Percentiles rank a stretch among this genome's conserved stretches.
These are phyloP conservation scores for Solanum chmielewskii DNA, from an alignment of 257 asterid genomes.

Conservation along the genomic window DNA sequence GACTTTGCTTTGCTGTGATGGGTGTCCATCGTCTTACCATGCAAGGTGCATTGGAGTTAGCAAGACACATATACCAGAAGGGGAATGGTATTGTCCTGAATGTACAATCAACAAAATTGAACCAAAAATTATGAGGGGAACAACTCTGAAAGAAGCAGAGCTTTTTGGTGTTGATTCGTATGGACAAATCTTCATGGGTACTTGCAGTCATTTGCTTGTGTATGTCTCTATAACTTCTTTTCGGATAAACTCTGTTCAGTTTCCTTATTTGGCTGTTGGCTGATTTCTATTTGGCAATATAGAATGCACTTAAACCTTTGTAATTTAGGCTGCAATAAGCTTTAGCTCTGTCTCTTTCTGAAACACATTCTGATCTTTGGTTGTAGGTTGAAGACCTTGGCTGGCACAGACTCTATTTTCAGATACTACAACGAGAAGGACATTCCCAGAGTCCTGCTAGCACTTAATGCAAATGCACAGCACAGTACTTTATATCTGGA, in stretches of 20 bases:
- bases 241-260: not conserved
- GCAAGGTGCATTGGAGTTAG: constrained; percentile 72
- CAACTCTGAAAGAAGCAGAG: constrained; percentile 51
- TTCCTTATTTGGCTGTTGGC: not conserved
- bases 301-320: not conserved
- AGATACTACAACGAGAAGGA: constrained; percentile 50
- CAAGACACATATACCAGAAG: constrained; percentile 55
- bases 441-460: constrained; percentile 42
- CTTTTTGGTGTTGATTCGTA: constrained; percentile 58
- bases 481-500: constrained; percentile 34
- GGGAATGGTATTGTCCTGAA: constrained; percentile 84
- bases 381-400: constrained; percentile 47
- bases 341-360: not conserved
- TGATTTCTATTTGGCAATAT: not conserved
- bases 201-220: constrained; percentile 82
- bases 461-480: constrained; percentile 33
- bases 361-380: constrained; percentile 1
- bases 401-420: constrained; percentile 21
- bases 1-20: constrained; percentile 73
- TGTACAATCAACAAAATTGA: constrained; percentile 45
- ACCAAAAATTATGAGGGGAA: constrained; percentile 34
- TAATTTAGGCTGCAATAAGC: not conserved
- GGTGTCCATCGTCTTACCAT: constrained; percentile 80
- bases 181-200: constrained; percentile 48
- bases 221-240: constrained; percentile 28